Percentiles rank a stretch among this genome's conserved stretches.
Evolutionary conservation across 192 early-diverging fungal genomes (phyloP).

Genomic region (Podila verticillata): DNA sequence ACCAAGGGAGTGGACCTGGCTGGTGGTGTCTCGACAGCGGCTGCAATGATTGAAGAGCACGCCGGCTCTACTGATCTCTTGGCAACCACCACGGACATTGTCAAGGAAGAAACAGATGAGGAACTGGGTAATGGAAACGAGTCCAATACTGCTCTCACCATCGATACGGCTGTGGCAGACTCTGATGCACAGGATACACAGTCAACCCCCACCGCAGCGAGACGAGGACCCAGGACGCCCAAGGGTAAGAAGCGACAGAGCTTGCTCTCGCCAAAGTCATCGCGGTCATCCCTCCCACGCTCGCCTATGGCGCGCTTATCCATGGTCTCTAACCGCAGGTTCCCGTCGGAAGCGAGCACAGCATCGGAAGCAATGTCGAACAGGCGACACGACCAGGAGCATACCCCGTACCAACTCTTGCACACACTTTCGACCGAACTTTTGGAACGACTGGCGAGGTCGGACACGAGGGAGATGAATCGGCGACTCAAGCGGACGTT

Average conservation of each 20-base stretch:
- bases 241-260: conserved; percentile 31
- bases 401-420: conserved; percentile 57
- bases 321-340: conserved; percentile 15
- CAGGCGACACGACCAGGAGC: conserved; percentile 33
- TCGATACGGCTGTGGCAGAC: background rate
- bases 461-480: conserved; percentile 64
- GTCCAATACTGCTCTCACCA: background rate
- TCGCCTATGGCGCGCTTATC: conserved; percentile 32
- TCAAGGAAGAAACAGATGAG: background rate
- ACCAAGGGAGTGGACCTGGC: conserved; percentile 10
- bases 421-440: conserved; percentile 48
- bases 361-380: conserved; percentile 39
- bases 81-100: background rate
- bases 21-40: conserved; percentile 3
- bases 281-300: conserved; percentile 22
- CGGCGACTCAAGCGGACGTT: conserved; percentile 60
- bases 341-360: conserved; percentile 32
- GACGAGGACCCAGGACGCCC: background rate
- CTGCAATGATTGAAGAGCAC: background rate
- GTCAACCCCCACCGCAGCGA: background rate
- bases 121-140: conserved; percentile 2
- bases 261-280: conserved; percentile 19
- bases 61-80: background rate
- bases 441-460: conserved; percentile 57
- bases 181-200: background rate